These are phyloP conservation scores for Bjerkandera adusta DNA, from an alignment of 1,284 basidiomycete species.

Conservation along the genomic window DNA sequence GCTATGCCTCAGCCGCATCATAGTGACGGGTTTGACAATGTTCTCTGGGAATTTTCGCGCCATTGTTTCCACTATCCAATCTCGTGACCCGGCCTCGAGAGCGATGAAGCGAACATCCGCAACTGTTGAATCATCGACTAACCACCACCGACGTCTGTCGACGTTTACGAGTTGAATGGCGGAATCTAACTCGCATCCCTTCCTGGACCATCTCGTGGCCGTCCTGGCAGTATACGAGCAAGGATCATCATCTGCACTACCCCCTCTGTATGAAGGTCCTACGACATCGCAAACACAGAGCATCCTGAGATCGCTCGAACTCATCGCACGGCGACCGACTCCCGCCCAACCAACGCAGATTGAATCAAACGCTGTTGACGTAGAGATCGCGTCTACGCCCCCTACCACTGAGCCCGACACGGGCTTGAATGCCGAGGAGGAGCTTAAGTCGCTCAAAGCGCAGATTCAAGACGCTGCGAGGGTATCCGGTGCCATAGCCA, in stretches of 20 bases:
- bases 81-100: too few species aligned
- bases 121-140: too few species aligned
- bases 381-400: conserved; percentile 25
- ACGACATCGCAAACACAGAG: conserved; percentile 63
- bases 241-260: conserved; percentile 40
- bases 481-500: conserved; percentile 95
- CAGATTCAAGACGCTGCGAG: conserved; percentile 90
- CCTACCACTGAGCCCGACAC: conserved; percentile 46
- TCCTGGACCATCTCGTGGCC: conserved; percentile 37
- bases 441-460: conserved; percentile 79
- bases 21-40: too few species aligned
- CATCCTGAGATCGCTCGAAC: conserved; percentile 55
- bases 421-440: conserved; percentile 71
- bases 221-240: conserved; percentile 40
- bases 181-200: too few species aligned
- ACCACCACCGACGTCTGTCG: too few species aligned
- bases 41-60: too few species aligned
- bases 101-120: too few species aligned
- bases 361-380: conserved; percentile 35
- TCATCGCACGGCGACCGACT: conserved; percentile 57
- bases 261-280: conserved; percentile 63
- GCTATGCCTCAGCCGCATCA: too few species aligned
- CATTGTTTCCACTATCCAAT: too few species aligned
- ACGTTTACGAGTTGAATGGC: too few species aligned
- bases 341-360: conserved; percentile 48